Evolutionary conservation across 73 alveolate genomes (phyloP).

Genomic region (Urostyla sp.): DNA sequence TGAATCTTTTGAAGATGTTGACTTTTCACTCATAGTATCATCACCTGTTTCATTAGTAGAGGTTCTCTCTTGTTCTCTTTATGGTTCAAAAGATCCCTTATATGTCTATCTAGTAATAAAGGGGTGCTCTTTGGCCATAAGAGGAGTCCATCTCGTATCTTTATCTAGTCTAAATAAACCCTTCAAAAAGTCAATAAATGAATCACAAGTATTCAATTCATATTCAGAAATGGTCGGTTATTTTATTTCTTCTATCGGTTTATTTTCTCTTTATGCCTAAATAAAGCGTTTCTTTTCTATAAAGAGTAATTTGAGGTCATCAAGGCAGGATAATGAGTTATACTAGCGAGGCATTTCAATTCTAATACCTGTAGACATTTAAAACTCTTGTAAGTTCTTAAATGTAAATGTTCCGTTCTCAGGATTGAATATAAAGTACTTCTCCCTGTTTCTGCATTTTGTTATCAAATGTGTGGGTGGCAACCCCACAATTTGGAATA

Average conservation of each 20-base stretch:
- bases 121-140: constrained; percentile 72
- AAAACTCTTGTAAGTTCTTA: constrained; percentile 29
- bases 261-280: neutral
- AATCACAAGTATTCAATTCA: constrained; percentile 36
- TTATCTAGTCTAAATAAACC: constrained; percentile 73
- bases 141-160: constrained; percentile 80
- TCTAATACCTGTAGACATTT: constrained; percentile 1
- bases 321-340: neutral
- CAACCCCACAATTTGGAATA: constrained; percentile 56
- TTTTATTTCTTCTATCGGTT: neutral
- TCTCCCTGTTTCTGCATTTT: constrained; percentile 21
- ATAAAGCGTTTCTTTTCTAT: neutral
- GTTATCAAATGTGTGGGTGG: constrained; percentile 36
- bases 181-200: constrained; percentile 60
- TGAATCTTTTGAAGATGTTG: constrained; percentile 49
- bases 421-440: constrained; percentile 39
- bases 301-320: constrained; percentile 5
- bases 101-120: constrained; percentile 60
- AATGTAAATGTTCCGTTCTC: constrained; percentile 17
- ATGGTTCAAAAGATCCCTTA: constrained; percentile 50
- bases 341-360: neutral
- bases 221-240: neutral
- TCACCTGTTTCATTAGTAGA: constrained; percentile 46
- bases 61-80: constrained; percentile 11
- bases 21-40: constrained; percentile 54